phyloP scores from a whole-genome alignment of 768 basidiomycete genomes.

The Clathrus columnatus region DNA sequence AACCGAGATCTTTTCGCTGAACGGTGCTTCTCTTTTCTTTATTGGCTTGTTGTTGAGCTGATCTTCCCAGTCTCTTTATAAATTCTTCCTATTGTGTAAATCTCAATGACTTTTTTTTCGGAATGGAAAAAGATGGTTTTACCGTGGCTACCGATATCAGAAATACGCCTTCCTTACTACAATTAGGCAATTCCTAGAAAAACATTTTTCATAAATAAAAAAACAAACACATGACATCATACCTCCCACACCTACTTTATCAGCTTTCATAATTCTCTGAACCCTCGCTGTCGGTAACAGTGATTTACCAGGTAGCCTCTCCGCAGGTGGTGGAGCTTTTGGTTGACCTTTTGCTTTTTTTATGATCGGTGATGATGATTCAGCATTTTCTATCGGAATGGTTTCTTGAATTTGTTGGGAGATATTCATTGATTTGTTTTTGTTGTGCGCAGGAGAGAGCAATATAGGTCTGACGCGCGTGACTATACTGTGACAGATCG shows the following conservation, averaged over 20 bases:
- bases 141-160: slow-evolving; percentile 70
- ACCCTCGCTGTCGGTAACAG: slow-evolving; percentile 68
- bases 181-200: slow-evolving; percentile 60
- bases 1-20: slow-evolving; percentile 74
- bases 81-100: slow-evolving; percentile 56
- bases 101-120: not conserved
- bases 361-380: not conserved
- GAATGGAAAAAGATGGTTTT: slow-evolving; percentile 10
- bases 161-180: slow-evolving; percentile 71
- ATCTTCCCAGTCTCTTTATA: slow-evolving; percentile 63
- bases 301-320: slow-evolving; percentile 53
- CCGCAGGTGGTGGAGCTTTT: slow-evolving; percentile 13
- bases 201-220: not conserved
- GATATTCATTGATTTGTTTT: too few species aligned
- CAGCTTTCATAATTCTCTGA: slow-evolving; percentile 79
- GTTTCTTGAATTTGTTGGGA: not conserved
- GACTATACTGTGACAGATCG: not conserved
- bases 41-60: slow-evolving; percentile 60
- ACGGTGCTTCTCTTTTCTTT: slow-evolving; percentile 67
- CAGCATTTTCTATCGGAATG: not conserved
- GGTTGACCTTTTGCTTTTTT: not conserved
- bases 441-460: too few species aligned
- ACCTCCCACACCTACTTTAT: too few species aligned
- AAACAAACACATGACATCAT: slow-evolving; percentile 13
- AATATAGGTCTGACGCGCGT: too few species aligned